A percentile compares a stretch with the other conserved stretches of the same genome.
phyloP scores from a whole-genome alignment of 495 filamentous ascomycete genomes.

The Aspergillus incahuasiensis region DNA sequence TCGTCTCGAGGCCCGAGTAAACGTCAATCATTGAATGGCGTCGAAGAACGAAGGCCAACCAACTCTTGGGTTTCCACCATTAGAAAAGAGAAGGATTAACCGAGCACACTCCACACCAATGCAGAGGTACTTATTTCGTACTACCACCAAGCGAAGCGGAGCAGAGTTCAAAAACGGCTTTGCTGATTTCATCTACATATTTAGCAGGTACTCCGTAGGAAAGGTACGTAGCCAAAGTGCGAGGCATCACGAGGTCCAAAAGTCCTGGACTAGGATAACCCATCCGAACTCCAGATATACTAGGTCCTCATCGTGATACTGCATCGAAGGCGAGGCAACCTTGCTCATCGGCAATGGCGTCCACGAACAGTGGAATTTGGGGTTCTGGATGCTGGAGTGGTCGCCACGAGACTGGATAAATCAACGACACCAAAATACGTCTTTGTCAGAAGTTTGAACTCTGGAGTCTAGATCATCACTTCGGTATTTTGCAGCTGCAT shows the following conservation, averaged over 20 bases:
- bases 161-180: not conserved
- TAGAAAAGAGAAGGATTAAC: not conserved
- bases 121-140: not conserved
- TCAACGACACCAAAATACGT: not conserved
- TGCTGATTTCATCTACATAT: not conserved
- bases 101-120: not conserved
- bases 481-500: not conserved
- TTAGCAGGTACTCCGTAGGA: not conserved
- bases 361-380: not conserved
- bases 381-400: too few relatives aligned
- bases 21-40: not conserved
- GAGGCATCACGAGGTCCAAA: not conserved
- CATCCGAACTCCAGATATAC: too few relatives aligned
- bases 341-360: not conserved
- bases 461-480: not conserved
- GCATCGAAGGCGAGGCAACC: not conserved
- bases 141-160: not conserved
- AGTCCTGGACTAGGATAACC: not conserved
- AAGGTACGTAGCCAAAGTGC: not conserved
- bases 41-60: not conserved
- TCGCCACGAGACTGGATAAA: not conserved
- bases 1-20: too few relatives aligned
- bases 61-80: not conserved
- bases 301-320: too few relatives aligned
- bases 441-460: not conserved